Percentiles rank a stretch among this genome's conserved stretches.
Evolutionary conservation across 805 yeast genomes (phyloP).

Genomic region (Kodamaea neixiangensis): DNA sequence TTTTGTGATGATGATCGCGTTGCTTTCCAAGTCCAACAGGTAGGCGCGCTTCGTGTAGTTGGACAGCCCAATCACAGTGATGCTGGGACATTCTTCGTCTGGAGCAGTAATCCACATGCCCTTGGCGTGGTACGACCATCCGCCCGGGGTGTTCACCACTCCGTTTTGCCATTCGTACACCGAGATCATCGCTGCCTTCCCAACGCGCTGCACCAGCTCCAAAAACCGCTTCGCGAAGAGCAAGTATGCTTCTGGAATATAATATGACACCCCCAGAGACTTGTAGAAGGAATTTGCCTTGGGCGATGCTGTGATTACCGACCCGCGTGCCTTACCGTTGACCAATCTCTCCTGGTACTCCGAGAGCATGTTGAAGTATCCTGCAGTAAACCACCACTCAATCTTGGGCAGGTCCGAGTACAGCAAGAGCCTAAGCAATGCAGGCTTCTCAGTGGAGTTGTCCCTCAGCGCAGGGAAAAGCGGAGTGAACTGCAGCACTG

Average conservation of each 20-base stretch:
- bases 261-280: slow-evolving; percentile 77
- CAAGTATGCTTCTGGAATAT: slow-evolving; percentile 84
- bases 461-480: slow-evolving; percentile 58
- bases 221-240: slow-evolving; percentile 72
- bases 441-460: slow-evolving; percentile 77
- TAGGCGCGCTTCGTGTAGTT: slow-evolving; percentile 92
- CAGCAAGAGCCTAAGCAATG: slow-evolving; percentile 61
- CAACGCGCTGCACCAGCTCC: slow-evolving; percentile 44
- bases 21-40: slow-evolving; percentile 82
- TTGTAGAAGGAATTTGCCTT: slow-evolving; percentile 91
- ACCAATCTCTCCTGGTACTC: slow-evolving; percentile 62
- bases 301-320: slow-evolving; percentile 88
- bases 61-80: slow-evolving; percentile 88
- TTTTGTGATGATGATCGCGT: slow-evolving; percentile 75
- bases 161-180: slow-evolving; percentile 89
- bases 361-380: slow-evolving; percentile 90
- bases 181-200: slow-evolving; percentile 48
- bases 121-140: slow-evolving; percentile 98
- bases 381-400: slow-evolving; percentile 90
- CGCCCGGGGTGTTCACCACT: slow-evolving; percentile 71
- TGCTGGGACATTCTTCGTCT: slow-evolving; percentile 56
- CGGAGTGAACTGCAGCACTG: slow-evolving; percentile 90
- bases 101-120: slow-evolving; percentile 84
- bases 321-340: slow-evolving; percentile 58
- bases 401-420: slow-evolving; percentile 54